phyloP scores from a whole-genome alignment of 345 rosid genomes.

The Passiflora organensis region DNA sequence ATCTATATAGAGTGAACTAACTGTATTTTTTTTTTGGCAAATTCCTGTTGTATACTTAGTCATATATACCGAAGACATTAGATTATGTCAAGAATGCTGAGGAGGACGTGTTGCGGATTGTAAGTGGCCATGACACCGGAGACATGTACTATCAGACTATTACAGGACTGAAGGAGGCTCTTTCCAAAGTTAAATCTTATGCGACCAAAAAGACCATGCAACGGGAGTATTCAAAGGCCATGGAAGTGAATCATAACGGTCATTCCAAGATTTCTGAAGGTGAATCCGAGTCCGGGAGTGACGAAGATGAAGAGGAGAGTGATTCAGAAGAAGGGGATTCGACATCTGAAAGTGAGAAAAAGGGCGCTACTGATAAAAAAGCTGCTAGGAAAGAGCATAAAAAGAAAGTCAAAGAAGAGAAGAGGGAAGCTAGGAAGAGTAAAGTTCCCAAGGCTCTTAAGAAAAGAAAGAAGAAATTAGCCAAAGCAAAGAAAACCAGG shows the following conservation, averaged over 20 bases:
- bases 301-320: conserved; percentile 30
- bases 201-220: conserved; percentile 12
- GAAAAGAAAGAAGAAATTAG: conserved; percentile 81
- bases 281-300: conserved; percentile 25
- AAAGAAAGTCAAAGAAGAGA: conserved; percentile 95
- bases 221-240: conserved; percentile 19
- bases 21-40: no score
- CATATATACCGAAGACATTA: conserved; percentile 81
- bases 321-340: conserved; percentile 30
- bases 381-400: conserved; percentile 92
- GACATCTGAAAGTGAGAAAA: conserved; percentile 15
- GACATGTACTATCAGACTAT: conserved; percentile 77
- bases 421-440: conserved; percentile 77
- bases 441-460: conserved; percentile 84
- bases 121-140: conserved; percentile 67
- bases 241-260: conserved; percentile 12
- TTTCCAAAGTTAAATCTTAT: conserved; percentile 30
- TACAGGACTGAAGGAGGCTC: conserved; percentile 75
- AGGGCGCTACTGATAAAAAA: conserved; percentile 47
- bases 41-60: conserved; percentile 27
- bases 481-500: conserved; percentile 66
- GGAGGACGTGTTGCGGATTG: conserved; percentile 64
- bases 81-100: conserved; percentile 71
- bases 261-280: conserved; percentile 9
- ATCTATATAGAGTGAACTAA: not conserved